Conservation (phyloP, 805 yeast genomes). For the Komagataella ulmi region DNA sequence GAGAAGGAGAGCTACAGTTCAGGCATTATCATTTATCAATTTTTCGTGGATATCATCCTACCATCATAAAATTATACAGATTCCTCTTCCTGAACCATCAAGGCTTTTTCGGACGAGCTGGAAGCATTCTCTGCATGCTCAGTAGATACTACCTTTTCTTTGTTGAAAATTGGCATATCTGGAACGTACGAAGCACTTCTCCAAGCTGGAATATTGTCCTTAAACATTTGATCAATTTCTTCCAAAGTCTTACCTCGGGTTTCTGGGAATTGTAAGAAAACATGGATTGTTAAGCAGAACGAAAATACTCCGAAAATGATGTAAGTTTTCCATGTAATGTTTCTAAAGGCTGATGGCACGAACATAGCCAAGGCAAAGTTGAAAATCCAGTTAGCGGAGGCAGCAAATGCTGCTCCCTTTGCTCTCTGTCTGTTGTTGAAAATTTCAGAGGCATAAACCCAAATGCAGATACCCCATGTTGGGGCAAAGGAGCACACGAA, state of each 20-base stretch:
- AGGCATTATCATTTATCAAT: background rate
- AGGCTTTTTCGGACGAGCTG: background rate
- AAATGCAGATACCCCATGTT: slow-evolving; percentile 34
- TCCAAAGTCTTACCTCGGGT: slow-evolving; percentile 51
- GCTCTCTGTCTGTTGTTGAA: slow-evolving; percentile 58
- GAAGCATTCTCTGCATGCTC: background rate
- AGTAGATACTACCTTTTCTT: background rate
- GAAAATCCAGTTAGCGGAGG: slow-evolving; percentile 62
- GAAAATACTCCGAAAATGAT: slow-evolving; percentile 42
- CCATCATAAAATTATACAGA: background rate
- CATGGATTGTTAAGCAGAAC: slow-evolving; percentile 29
- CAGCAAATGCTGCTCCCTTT: slow-evolving; percentile 48
- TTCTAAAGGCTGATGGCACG: slow-evolving; percentile 40
- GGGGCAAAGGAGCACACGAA: slow-evolving; percentile 32
- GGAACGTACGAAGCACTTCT: slow-evolving; percentile 3
- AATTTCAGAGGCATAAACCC: slow-evolving; percentile 45
- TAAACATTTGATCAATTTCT: slow-evolving; percentile 40
- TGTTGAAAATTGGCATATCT: slow-evolving; percentile 1
- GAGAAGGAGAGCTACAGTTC: too few relatives aligned
- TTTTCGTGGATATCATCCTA: background rate
- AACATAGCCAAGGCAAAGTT: slow-evolving; percentile 56
- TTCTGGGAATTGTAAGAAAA: slow-evolving; percentile 37
- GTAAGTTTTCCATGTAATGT: slow-evolving; percentile 48
- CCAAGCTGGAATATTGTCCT: slow-evolving; percentile 5
- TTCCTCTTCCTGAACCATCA: background rate